These are phyloP conservation scores for Chaetomium sp. DNA, from an alignment of 2,329 filamentous ascomycete genomes.

Conservation along the genomic window DNA sequence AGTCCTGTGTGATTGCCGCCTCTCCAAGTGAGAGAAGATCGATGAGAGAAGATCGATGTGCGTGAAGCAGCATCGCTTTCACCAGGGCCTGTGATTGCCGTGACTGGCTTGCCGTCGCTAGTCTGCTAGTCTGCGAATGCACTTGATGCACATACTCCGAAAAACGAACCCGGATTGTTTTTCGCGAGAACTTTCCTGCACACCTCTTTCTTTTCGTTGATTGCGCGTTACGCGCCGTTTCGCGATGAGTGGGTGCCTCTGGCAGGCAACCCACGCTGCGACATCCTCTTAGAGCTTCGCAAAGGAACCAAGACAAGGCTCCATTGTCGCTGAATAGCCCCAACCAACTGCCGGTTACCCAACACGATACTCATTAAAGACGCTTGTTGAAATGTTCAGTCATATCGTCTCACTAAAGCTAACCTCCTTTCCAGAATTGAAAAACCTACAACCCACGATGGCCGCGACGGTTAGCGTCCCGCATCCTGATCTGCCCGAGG, in stretches of 20 bases:
- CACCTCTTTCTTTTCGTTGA: background rate
- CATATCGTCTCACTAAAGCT: background rate
- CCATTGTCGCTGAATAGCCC: background rate
- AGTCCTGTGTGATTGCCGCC: background rate
- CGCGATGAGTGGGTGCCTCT: background rate
- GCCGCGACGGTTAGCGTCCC: constrained; percentile 51
- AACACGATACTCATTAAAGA: too few relatives aligned
- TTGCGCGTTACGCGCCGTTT: constrained; percentile 8
- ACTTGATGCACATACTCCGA: background rate
- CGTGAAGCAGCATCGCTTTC: background rate
- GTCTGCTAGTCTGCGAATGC: background rate
- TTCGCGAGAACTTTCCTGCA: background rate
- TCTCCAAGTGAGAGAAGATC: constrained; percentile 19
- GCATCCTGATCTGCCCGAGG: constrained; percentile 50
- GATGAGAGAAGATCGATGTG: background rate
- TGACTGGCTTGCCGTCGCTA: background rate
- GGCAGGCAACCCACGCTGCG: background rate
- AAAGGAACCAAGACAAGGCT: background rate
- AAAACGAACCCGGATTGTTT: background rate
- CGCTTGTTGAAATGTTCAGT: background rate
- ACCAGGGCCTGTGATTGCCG: background rate
- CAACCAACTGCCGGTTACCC: background rate
- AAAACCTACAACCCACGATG: constrained; percentile 42
- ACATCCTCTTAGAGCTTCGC: background rate
- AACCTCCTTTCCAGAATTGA: constrained; percentile 24